phyloP scores from a whole-genome alignment of 2,329 filamentous ascomycete genomes.

The Venturia oleaginea region DNA sequence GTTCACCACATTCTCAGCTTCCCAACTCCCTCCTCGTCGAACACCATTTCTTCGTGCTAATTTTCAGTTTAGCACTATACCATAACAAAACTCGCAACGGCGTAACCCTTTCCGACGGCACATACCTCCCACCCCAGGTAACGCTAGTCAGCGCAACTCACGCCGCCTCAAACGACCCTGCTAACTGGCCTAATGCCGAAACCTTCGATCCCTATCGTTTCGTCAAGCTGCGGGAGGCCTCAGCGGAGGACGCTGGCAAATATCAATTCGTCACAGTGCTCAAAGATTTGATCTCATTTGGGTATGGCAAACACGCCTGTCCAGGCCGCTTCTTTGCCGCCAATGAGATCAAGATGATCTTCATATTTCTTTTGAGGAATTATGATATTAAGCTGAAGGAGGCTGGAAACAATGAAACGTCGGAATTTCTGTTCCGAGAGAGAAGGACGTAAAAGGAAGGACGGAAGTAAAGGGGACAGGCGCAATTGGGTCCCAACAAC shows the following conservation, averaged over 20 bases:
- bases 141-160: slow-evolving; percentile 21
- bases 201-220: slow-evolving; percentile 11
- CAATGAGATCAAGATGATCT: slow-evolving; percentile 38
- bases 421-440: too few species aligned
- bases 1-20: neutral
- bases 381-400: neutral
- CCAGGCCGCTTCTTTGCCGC: slow-evolving; percentile 39
- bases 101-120: slow-evolving; percentile 26
- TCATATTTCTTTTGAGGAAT: slow-evolving; percentile 28
- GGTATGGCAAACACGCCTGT: slow-evolving; percentile 13
- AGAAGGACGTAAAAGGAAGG: too few species aligned
- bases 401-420: too few species aligned
- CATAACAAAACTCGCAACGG: slow-evolving; percentile 26
- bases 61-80: slow-evolving; percentile 24
- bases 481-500: too few species aligned
- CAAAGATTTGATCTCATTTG: neutral
- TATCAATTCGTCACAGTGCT: neutral
- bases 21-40: slow-evolving; percentile 1
- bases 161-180: slow-evolving; percentile 10
- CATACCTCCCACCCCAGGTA: slow-evolving; percentile 26
- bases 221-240: neutral
- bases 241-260: neutral
- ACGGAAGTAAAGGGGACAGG: too few species aligned
- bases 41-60: slow-evolving; percentile 1
- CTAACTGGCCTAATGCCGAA: neutral